Base-by-base conservation (phyloP, 2,329 filamentous ascomycete genomes). In the Colletotrichum paranaense region DNA sequence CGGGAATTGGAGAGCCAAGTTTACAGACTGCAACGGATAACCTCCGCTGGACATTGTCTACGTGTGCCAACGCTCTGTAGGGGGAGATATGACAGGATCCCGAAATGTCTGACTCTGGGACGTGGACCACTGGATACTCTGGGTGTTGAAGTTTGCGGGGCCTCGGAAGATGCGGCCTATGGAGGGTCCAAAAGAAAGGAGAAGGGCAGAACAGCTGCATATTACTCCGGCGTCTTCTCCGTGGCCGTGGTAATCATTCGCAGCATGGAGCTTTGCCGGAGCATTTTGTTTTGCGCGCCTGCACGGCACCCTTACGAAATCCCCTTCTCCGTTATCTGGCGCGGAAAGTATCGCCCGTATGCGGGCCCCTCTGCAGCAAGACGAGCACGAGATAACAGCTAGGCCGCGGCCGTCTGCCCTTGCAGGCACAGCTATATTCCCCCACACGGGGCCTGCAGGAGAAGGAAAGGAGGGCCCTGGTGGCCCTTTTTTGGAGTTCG, bases 401-500 rank as follows among this genome's bases (percentile, higher is more conserved):
- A 42, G 46, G 66, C 65, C 19, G 26, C 46, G 60, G 66, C 59
- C 66, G 32, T 14, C 42, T 22, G 19, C 6, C 42, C 42, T 55
- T 73, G 70, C 70, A 73, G 59, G 60, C 66, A 59, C 70, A 68
- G 55, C 57, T 30, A 64, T n/a, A 64, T 53, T 38, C 57, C 69
- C 68, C 70, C 70, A 56, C 70, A 64, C 55, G 53, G 38, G 38
- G 22, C 30, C 42, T 59, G 8, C 28, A 19, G 46, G 46, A 49
- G 30, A 35, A 46, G 46, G 32, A 35, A 49, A 35, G 62, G 58
- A 63, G 65, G 69, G 62, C 58, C 69, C 65, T 58, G 62, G 42
- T 35, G 32, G 19, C 42, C n/a, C 42, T 49, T 22, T 22, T 49
- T 49, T 49, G 42, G 42, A 55, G 46, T 28, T 55, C 66, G 59